These are phyloP conservation scores for Stagonosporopsis vannaccii DNA, from an alignment of 2,329 filamentous ascomycete genomes.

Conservation along the genomic window DNA sequence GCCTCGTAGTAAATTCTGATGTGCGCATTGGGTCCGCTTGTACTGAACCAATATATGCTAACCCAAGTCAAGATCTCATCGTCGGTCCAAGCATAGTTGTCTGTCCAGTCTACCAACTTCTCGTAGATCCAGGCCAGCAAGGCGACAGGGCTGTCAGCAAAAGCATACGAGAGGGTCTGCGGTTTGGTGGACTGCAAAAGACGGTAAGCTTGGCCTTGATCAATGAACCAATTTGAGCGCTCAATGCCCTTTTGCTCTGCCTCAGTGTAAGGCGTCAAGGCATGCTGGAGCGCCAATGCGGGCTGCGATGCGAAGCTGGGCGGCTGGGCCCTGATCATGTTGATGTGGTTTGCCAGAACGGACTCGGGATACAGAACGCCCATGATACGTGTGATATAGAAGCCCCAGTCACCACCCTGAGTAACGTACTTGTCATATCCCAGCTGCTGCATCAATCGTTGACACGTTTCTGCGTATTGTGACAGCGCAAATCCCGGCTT, in stretches of 20 bases:
- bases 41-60: constrained; percentile 74
- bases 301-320: constrained; percentile 59
- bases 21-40: constrained; percentile 72
- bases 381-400: constrained; percentile 68
- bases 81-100: constrained; percentile 74
- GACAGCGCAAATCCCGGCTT: constrained; percentile 65
- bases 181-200: constrained; percentile 71
- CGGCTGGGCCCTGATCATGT: constrained; percentile 60
- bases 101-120: constrained; percentile 80
- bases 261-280: constrained; percentile 61
- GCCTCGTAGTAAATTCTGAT: constrained; percentile 77
- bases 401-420: constrained; percentile 76
- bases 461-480: constrained; percentile 69
- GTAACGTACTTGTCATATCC: constrained; percentile 66
- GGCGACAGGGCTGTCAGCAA: constrained; percentile 74
- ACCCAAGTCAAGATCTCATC: constrained; percentile 81
- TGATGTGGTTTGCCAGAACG: constrained; percentile 68
- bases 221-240: constrained; percentile 64
- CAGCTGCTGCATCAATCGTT: constrained; percentile 73
- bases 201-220: constrained; percentile 67
- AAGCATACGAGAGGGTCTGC: constrained; percentile 73
- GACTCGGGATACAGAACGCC: constrained; percentile 65
- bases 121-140: constrained; percentile 82
- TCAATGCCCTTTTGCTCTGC: constrained; percentile 61
- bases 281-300: constrained; percentile 63